Evolutionary conservation across 371 early-diverging fungal genomes (phyloP), one percentile per base, ranked within the genome.

Genomic region (Apophysomyces trapeziformis): DNA sequence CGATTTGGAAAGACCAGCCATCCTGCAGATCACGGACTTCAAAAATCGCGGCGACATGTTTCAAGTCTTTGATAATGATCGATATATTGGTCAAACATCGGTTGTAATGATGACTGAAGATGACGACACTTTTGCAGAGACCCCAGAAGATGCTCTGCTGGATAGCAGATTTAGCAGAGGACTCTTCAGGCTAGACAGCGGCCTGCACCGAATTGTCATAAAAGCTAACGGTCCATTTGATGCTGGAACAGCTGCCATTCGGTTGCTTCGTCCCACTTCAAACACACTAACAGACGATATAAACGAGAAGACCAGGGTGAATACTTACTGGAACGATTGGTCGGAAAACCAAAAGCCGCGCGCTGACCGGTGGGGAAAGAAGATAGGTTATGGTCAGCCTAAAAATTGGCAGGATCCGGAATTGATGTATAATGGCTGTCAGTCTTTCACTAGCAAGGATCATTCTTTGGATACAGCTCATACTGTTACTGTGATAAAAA

Each of bases 1-100:
- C 36, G 58, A 67, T n/a, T 61, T 75, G 38, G 75, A 77, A n/a
- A 54, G 67, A 35, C 59, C 73, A 9, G 68, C 76, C 12, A 70
- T 69, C 43, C 73, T 82, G 46, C 75, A 79, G 67, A 37, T 82
- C 13, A 75, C 74, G 14, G 83, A 82, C 44, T 82, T 68, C 63
- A 79, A 82, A 74, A 76, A 82, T 64, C 73, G 72, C 56, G 83
- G 83, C 45, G 83, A 82, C 56, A 68, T 61, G 18, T 82, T 82
- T 64, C 69, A 76, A 36, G 50, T 82, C 54, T 82, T 69, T 64
- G 83, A 82, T 38, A 82, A 82, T 32, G 80, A 71, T 37, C 35
- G 58, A 5, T 67, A 73, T 16, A 38, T 82, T 38, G 83, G 83
- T 32, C 61, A 68, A 32, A 79, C 83, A 18, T 68, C 71, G n/a